Conservation (phyloP, 2,329 filamentous ascomycete genomes). For the Coniochaeta ligniaria region DNA sequence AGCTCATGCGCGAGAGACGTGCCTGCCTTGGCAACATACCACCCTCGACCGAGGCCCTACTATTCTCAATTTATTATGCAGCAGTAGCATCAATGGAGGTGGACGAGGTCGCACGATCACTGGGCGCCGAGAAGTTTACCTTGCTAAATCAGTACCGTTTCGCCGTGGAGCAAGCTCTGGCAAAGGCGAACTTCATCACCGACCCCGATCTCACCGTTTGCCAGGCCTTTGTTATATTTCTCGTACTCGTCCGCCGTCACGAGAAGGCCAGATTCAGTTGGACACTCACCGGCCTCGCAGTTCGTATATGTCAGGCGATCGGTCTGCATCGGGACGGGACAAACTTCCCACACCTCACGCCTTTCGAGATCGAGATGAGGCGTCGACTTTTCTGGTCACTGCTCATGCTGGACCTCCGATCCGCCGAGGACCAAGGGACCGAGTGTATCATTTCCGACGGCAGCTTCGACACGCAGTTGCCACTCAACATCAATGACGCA, state of each 20-base stretch:
- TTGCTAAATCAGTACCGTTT: slow-evolving; percentile 42
- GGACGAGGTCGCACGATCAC: slow-evolving; percentile 47
- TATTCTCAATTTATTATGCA: slow-evolving; percentile 56
- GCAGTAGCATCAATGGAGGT: slow-evolving; percentile 53
- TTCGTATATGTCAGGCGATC: slow-evolving; percentile 46
- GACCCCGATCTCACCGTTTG: slow-evolving; percentile 51
- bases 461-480: slow-evolving; percentile 45
- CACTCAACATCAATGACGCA: slow-evolving; percentile 50
- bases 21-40: slow-evolving; percentile 51
- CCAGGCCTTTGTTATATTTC: slow-evolving; percentile 54
- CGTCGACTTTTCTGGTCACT: slow-evolving; percentile 57
- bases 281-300: slow-evolving; percentile 57
- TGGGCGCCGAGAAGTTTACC: slow-evolving; percentile 38
- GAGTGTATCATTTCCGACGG: slow-evolving; percentile 36
- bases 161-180: slow-evolving; percentile 51
- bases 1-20: slow-evolving; percentile 53
- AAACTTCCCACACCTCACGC: slow-evolving; percentile 41
- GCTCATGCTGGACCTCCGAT: slow-evolving; percentile 50
- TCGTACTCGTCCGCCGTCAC: slow-evolving; percentile 43
- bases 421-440: slow-evolving; percentile 52
- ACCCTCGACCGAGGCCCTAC: slow-evolving; percentile 50
- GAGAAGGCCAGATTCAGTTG: slow-evolving; percentile 50
- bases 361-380: slow-evolving; percentile 57
- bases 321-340: slow-evolving; percentile 52
- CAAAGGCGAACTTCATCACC: slow-evolving; percentile 54